phyloP scores from a whole-genome alignment of 106 monocot species.

The Acorus calamus region DNA sequence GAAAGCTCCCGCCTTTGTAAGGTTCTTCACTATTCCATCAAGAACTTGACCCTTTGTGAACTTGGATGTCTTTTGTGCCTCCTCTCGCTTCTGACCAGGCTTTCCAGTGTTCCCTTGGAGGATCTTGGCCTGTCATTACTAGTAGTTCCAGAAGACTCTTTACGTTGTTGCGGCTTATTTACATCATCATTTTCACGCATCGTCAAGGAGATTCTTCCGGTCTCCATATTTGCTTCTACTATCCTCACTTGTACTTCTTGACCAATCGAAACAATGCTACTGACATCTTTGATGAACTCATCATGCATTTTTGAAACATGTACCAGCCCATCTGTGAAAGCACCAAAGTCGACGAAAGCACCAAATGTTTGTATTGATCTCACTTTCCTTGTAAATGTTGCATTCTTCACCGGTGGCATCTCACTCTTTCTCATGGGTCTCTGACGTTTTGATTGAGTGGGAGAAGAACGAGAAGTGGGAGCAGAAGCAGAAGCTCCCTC shows the following conservation, averaged over 20 bases:
- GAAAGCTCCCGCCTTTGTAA: conserved; percentile 57
- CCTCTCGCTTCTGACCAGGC: conserved; percentile 31
- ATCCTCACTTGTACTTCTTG: conserved; percentile 80
- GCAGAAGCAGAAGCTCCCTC: background rate
- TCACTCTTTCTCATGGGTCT: conserved; percentile 59
- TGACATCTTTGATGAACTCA: conserved; percentile 76
- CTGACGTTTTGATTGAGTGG: conserved; percentile 21
- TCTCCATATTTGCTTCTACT: conserved; percentile 74
- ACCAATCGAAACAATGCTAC: conserved; percentile 55
- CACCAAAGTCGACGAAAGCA: conserved; percentile 86
- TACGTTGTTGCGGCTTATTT: conserved; percentile 20
- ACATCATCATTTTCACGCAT: conserved; percentile 61
- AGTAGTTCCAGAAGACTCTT: conserved; percentile 21
- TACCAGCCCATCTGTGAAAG: conserved; percentile 83
- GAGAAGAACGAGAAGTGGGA: background rate
- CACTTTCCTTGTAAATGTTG: conserved; percentile 81
- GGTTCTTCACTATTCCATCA: conserved; percentile 69
- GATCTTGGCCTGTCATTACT: conserved; percentile 40
- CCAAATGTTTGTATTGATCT: conserved; percentile 94
- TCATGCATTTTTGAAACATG: conserved; percentile 85
- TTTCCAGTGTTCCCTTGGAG: conserved; percentile 24
- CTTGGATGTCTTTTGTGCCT: conserved; percentile 32
- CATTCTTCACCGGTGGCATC: conserved; percentile 76
- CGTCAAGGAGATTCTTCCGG: conserved; percentile 67
- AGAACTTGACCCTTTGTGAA: conserved; percentile 51